These are phyloP conservation scores for Hypoxylon fuscum DNA, from an alignment of 495 filamentous ascomycete genomes.

Conservation along the genomic window DNA sequence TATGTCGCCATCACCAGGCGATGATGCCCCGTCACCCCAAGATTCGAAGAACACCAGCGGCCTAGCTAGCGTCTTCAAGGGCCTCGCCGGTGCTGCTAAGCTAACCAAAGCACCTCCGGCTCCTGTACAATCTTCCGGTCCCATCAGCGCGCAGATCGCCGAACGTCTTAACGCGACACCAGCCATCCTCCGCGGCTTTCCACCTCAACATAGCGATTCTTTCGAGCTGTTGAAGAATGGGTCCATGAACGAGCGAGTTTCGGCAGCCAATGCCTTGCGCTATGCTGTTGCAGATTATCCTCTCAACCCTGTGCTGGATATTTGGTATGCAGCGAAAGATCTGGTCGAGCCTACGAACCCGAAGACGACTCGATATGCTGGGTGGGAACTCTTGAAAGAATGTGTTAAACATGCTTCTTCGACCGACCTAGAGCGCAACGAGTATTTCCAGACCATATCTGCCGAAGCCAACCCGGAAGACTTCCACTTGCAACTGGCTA, in stretches of 20 bases:
- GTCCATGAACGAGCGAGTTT: constrained; percentile 59
- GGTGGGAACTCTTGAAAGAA: constrained; percentile 70
- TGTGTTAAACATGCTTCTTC: constrained; percentile 68
- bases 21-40: constrained; percentile 57
- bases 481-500: constrained; percentile 70
- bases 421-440: constrained; percentile 69
- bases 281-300: constrained; percentile 65
- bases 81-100: constrained; percentile 57
- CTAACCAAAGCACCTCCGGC: constrained; percentile 54
- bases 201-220: constrained; percentile 53
- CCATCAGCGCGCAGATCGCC: constrained; percentile 43
- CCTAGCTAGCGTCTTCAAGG: constrained; percentile 65
- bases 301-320: constrained; percentile 62
- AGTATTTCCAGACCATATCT: constrained; percentile 70
- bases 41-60: constrained; percentile 59
- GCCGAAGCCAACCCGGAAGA: constrained; percentile 60
- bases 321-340: constrained; percentile 73
- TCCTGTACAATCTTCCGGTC: constrained; percentile 43
- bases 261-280: constrained; percentile 65
- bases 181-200: constrained; percentile 44
- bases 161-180: constrained; percentile 46
- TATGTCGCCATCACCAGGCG: constrained; percentile 67
- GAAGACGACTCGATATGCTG: constrained; percentile 61
- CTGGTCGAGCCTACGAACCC: constrained; percentile 66
- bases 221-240: constrained; percentile 57